A percentile compares a stretch with the other conserved stretches of the same genome.
Conservation (phyloP, 306 rosid species). For the Nissolia schottii region DNA sequence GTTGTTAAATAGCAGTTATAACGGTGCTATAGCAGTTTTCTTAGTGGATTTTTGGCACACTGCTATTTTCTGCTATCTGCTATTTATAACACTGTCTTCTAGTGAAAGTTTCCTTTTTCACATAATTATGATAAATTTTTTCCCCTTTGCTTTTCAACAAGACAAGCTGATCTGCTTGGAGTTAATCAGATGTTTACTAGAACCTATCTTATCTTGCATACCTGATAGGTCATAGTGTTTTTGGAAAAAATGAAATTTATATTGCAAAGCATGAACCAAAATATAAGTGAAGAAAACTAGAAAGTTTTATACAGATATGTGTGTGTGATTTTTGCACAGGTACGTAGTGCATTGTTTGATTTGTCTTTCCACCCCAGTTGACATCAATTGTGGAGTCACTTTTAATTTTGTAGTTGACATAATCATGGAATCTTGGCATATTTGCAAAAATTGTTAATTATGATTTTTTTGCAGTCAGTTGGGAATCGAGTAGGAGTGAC, state of each 20-base stretch:
- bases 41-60: no score
- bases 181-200: conserved; percentile 8
- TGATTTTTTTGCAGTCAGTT: conserved; percentile 64
- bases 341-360: not conserved
- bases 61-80: no score
- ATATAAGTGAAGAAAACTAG: not conserved
- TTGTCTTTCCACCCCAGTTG: not conserved
- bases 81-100: no score
- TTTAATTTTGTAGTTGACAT: not conserved
- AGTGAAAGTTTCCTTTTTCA: not conserved
- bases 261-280: not conserved
- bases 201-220: conserved; percentile 7
- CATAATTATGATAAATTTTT: not conserved
- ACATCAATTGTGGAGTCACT: not conserved
- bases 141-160: not conserved
- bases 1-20: no score
- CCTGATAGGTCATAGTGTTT: not conserved
- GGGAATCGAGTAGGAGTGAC: conserved; percentile 90
- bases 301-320: not conserved
- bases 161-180: conserved; percentile 7
- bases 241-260: not conserved
- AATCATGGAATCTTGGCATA: conserved; percentile 12
- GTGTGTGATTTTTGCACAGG: not conserved
- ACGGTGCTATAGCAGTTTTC: no score
- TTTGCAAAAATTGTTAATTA: conserved; percentile 16